Evolutionary conservation across 768 basidiomycete genomes (phyloP).

Genomic region (Plicaturopsis crispa): DNA sequence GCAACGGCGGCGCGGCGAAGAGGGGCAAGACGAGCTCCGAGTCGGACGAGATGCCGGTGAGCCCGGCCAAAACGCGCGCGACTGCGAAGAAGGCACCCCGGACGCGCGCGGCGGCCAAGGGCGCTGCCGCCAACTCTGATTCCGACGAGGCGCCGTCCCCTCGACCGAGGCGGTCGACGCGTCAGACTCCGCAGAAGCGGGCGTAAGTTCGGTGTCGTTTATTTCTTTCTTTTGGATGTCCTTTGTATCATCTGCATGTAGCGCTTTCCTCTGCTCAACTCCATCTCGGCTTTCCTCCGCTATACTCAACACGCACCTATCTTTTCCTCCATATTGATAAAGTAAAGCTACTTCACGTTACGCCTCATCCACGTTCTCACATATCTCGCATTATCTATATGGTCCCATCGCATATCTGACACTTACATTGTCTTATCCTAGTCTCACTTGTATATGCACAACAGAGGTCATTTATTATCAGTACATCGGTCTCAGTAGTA

Average conservation of each 20-base stretch:
- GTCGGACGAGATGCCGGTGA: constrained; percentile 7
- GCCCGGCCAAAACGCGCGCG: constrained; percentile 8
- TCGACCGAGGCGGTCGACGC: constrained; percentile 25
- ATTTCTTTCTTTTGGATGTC: constrained; percentile 11
- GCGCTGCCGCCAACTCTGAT: neutral
- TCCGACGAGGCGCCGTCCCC: constrained; percentile 13
- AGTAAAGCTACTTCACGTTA: too few species aligned
- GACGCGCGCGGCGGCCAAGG: constrained; percentile 18
- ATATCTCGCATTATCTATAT: too few species aligned
- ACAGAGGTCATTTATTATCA: too few species aligned
- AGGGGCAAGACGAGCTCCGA: too few species aligned
- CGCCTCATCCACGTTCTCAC: too few species aligned
- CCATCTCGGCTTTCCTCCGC: too few species aligned
- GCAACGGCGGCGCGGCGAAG: constrained; percentile 11
- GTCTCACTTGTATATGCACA: too few species aligned
- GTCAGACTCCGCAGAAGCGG: constrained; percentile 26
- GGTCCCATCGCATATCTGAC: too few species aligned
- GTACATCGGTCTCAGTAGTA: too few species aligned
- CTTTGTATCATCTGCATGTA: constrained; percentile 16
- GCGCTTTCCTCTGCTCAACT: constrained; percentile 23
- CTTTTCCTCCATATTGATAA: too few species aligned
- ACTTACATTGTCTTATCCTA: too few species aligned
- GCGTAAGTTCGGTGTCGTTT: constrained; percentile 14
- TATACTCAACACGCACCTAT: too few species aligned
- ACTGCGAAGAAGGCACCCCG: constrained; percentile 4